Evolutionary conservation across 805 yeast species (phyloP), one percentile per base, ranked within the genome.

Genomic region (Suhomyces prunicola): DNA sequence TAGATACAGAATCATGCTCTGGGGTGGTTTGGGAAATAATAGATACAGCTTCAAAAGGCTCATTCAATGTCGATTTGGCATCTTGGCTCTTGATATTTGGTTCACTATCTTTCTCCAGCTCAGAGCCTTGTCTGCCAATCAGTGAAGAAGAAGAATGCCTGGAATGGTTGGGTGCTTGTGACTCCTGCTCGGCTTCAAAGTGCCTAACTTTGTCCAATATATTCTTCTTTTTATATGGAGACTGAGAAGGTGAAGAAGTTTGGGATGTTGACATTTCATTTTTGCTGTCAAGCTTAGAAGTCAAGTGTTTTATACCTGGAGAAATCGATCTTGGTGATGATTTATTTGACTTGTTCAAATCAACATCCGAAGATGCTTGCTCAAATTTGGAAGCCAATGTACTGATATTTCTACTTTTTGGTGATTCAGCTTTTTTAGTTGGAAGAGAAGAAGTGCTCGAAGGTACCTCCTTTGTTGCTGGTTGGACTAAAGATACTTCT

Each of bases 181-280:
- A 17, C 12, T 44, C 15, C 15, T 17, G 19, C 23, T 35, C 33
- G 15, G 44, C 63, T 54, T 73, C 77, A 54, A 72, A 73, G 49
- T 71, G 71, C 55, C 64, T 70, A 19, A 73, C 72, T 57, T 67
- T 69, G 52, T 73, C 76, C 50, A 71, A 60, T 13, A 73, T 70
- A 50, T 59, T 62, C 15, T 54, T 54, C 36, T 48, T 59, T 31
- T 51, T 56, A 50, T 62, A 69, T 50, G 64, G 60, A 53, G 64
- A 59, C 55, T 55, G 44, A 1, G 62, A 47, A 3, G 63, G 60
- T 17, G 62, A 54, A 2, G 50, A 50, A 1, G 47, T 50, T 31
- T 62, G 61, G 3, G 42, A 39, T 6, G 62, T 46, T 46, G 41
- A 61, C 50, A 22, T 56, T 10, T 63, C 66, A 22, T 56, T 53